Evolutionary conservation across 768 basidiomycete species (phyloP).

Genomic region (Cystoderma amianthinum): DNA sequence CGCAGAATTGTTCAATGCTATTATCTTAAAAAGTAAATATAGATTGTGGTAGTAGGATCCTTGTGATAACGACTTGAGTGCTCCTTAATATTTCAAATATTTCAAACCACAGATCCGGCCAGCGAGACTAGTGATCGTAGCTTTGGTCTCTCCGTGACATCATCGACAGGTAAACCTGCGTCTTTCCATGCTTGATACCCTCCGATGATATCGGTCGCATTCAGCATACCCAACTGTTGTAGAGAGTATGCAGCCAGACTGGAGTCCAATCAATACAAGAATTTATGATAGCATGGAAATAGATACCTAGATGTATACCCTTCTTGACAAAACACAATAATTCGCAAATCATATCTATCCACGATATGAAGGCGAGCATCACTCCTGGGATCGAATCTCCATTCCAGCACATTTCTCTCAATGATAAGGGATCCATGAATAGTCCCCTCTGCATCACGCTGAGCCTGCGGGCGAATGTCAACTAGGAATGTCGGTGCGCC

Average conservation of each 20-base stretch:
- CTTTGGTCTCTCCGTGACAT: constrained; percentile 9
- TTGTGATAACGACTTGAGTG: too few relatives aligned
- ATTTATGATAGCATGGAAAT: neutral
- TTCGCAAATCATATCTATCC: constrained; percentile 66
- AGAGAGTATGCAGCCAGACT: constrained; percentile 67
- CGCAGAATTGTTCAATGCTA: too few relatives aligned
- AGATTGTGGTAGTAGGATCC: too few relatives aligned
- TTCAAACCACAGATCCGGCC: constrained; percentile 19
- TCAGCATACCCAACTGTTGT: constrained; percentile 63
- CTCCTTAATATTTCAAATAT: too few relatives aligned
- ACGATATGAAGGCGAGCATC: constrained; percentile 55
- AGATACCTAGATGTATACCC: constrained; percentile 54
- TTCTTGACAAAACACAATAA: constrained; percentile 73
- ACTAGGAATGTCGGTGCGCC: constrained; percentile 66
- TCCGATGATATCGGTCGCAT: constrained; percentile 74
- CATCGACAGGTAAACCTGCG: constrained; percentile 54
- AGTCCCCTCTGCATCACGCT: constrained; percentile 49
- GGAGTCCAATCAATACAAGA: neutral
- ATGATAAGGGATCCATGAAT: constrained; percentile 67
- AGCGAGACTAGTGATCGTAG: constrained; percentile 16
- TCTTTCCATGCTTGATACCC: constrained; percentile 69
- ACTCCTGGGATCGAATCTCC: constrained; percentile 71
- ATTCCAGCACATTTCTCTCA: constrained; percentile 74
- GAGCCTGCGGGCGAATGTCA: constrained; percentile 64
- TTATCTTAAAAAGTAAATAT: too few relatives aligned